Conservation (phyloP, 805 yeast species). For the Saturnispora sanitii region DNA sequence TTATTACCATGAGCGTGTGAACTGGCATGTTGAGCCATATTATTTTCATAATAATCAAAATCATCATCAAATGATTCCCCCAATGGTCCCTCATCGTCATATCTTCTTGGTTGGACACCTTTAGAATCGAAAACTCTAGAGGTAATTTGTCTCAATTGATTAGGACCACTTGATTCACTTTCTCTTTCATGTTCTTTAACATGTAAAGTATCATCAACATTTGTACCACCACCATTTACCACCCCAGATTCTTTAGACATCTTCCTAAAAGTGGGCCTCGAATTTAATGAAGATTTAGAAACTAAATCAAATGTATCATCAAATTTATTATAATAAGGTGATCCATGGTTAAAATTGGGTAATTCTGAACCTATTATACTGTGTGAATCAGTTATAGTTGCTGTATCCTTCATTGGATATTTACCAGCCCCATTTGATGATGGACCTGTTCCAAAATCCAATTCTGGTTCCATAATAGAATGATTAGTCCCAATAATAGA, state of each 20-base stretch:
- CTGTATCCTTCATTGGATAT: constrained; percentile 1
- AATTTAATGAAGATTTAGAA: constrained; percentile 16
- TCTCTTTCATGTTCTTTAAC: background rate
- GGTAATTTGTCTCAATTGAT: constrained; percentile 42
- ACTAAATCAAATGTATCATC: constrained; percentile 15
- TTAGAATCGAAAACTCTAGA: constrained; percentile 65
- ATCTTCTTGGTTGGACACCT: constrained; percentile 62
- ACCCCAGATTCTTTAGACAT: constrained; percentile 4
- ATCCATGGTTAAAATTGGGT: constrained; percentile 2
- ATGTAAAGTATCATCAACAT: constrained; percentile 4
- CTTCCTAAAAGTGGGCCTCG: constrained; percentile 14
- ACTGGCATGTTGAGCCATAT: constrained; percentile 2
- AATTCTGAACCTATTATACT: constrained; percentile 4
- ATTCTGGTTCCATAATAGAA: constrained; percentile 4
- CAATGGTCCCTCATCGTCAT: constrained; percentile 30
- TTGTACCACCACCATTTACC: background rate
- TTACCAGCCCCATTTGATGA: background rate
- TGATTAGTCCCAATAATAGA: background rate
- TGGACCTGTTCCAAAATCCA: constrained; percentile 6
- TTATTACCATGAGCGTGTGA: background rate
- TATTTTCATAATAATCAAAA: constrained; percentile 16
- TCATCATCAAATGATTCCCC: constrained; percentile 49
- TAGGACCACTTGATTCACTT: constrained; percentile 4
- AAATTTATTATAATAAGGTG: constrained; percentile 7
- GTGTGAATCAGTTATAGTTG: constrained; percentile 4